phyloP scores from a whole-genome alignment of 2,329 filamentous ascomycete species.

The Pseudopithomyces maydicus region DNA sequence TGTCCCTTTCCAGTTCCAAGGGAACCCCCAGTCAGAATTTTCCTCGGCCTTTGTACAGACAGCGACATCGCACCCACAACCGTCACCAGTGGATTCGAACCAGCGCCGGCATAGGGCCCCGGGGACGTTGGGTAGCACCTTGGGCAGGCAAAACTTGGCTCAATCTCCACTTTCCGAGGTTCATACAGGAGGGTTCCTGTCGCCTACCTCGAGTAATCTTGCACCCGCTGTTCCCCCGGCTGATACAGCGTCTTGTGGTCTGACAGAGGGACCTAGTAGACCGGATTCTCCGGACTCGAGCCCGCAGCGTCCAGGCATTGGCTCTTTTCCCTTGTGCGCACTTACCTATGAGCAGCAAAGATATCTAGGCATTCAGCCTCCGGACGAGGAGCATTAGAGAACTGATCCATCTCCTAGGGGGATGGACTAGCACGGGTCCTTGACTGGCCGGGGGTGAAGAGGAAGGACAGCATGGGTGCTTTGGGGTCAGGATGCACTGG shows the following conservation, averaged over 20 bases:
- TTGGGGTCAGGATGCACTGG: too few species aligned
- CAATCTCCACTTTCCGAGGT: too few species aligned
- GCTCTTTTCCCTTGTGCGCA: background rate
- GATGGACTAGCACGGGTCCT: slow-evolving; percentile 64
- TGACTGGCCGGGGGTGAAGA: background rate
- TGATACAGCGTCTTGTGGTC: background rate
- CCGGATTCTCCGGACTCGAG: background rate
- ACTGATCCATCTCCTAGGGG: slow-evolving; percentile 98
- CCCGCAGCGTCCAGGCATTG: background rate
- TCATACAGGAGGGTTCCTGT: too few species aligned
- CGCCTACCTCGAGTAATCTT: background rate
- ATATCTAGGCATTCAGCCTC: background rate
- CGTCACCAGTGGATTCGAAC: background rate
- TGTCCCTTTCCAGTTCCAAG: too few species aligned
- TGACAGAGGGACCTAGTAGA: background rate
- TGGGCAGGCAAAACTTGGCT: too few species aligned
- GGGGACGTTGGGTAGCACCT: too few species aligned
- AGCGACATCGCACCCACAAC: background rate
- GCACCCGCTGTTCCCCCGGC: background rate
- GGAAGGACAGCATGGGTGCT: background rate
- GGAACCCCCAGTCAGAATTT: background rate
- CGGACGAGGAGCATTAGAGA: background rate
- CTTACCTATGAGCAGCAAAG: background rate
- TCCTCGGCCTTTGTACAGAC: background rate
- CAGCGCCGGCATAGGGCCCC: background rate